Conservation (phyloP, 2,329 filamentous ascomycete species). For the Cephalotrichum gorgonifer region DNA sequence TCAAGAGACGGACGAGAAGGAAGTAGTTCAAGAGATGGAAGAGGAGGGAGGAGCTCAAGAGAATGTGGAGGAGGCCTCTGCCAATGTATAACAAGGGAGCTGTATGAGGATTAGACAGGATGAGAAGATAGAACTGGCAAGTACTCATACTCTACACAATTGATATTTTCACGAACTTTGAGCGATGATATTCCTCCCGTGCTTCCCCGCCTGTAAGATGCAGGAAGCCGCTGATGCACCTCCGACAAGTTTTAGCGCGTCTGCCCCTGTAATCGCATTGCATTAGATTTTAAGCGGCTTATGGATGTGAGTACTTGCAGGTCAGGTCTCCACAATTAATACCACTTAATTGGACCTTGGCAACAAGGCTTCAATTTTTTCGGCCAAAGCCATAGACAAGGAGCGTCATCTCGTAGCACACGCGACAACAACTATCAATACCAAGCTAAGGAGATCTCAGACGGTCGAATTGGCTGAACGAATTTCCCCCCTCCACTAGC, state of each 20-base stretch:
- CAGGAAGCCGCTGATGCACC: not conserved
- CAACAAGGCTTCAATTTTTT: not conserved
- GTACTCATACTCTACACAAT: not conserved
- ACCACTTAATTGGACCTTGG: not conserved
- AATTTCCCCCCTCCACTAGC: not conserved
- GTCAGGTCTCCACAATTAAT: not conserved
- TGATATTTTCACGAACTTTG: not conserved
- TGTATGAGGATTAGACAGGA: not conserved
- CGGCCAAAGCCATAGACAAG: not conserved
- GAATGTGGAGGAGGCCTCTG: not conserved
- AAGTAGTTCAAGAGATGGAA: not conserved
- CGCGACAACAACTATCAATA: not conserved
- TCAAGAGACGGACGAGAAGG: not conserved
- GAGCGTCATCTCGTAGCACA: not conserved
- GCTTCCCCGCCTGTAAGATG: not conserved
- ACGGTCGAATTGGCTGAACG: not conserved
- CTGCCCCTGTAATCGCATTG: no score
- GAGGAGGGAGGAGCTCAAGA: not conserved
- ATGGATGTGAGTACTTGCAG: no score
- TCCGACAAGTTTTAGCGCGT: not conserved
- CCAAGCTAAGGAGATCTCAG: no score
- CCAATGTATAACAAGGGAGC: not conserved
- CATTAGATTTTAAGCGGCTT: no score
- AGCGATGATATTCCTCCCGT: no score
- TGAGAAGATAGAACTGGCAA: not conserved